A percentile compares a stretch with the other conserved stretches of the same genome.
Conservation (phyloP, 2,329 filamentous ascomycete genomes). For the Plenodomus lindquistii region DNA sequence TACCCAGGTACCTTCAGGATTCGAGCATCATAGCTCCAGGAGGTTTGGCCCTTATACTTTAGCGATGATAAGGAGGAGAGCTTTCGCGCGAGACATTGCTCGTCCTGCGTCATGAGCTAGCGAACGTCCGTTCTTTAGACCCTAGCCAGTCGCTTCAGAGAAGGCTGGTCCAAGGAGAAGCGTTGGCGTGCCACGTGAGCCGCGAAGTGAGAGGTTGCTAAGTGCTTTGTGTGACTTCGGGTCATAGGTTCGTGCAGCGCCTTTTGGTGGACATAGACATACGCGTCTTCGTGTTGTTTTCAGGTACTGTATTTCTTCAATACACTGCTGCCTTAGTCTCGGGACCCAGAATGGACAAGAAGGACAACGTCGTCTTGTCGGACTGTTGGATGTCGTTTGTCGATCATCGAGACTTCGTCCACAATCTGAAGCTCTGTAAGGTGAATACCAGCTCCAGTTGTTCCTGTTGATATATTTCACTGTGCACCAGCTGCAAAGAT, state of each 20-base stretch:
- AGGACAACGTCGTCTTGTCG: slow-evolving; percentile 39
- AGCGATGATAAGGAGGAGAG: slow-evolving; percentile 30
- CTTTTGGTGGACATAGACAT: slow-evolving; percentile 46
- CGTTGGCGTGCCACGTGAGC: slow-evolving; percentile 45
- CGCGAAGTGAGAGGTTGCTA: slow-evolving; percentile 41
- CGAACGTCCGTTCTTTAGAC: slow-evolving; percentile 39
- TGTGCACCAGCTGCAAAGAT: slow-evolving; percentile 32
- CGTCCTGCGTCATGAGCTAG: slow-evolving; percentile 46
- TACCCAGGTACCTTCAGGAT: slow-evolving; percentile 40
- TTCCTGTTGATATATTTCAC: slow-evolving; percentile 41
- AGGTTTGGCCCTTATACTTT: slow-evolving; percentile 42
- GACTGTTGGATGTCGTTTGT: slow-evolving; percentile 13
- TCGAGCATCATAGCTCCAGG: slow-evolving; percentile 23
- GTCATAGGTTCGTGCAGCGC: slow-evolving; percentile 39
- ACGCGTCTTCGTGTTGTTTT: slow-evolving; percentile 31
- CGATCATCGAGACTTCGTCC: slow-evolving; percentile 22
- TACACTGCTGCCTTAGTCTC: slow-evolving; percentile 41
- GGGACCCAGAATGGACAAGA: slow-evolving; percentile 45
- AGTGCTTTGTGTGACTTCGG: slow-evolving; percentile 26
- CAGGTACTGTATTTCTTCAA: slow-evolving; percentile 35
- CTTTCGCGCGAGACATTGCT: slow-evolving; percentile 44
- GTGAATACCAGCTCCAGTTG: slow-evolving; percentile 46
- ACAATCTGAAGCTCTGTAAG: slow-evolving; percentile 47
- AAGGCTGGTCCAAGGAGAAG: slow-evolving; percentile 42
- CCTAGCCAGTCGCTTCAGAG: slow-evolving; percentile 28